Evolutionary conservation across 257 asterid species (phyloP).

Genomic region (Solanum chmielewskii): DNA sequence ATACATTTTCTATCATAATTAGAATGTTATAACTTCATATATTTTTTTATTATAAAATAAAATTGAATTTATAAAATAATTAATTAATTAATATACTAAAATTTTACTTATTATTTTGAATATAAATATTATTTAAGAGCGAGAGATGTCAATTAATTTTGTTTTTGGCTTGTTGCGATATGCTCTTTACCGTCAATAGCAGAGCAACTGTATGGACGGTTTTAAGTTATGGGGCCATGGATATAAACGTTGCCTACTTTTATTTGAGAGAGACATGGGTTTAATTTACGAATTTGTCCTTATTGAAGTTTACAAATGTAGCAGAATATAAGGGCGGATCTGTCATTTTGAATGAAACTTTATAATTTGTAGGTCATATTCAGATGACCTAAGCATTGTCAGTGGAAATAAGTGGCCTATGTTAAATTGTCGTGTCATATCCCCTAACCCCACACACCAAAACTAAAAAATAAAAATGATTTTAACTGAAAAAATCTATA

Average conservation of each 20-base stretch:
- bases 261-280: conserved; percentile 24
- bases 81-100: too few species aligned
- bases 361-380: neutral
- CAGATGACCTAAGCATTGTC: conserved; percentile 17
- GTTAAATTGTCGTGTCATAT: conserved; percentile 48
- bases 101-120: neutral
- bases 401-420: conserved; percentile 35
- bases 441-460: neutral
- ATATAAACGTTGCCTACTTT: conserved; percentile 41
- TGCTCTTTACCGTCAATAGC: conserved; percentile 18
- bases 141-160: neutral
- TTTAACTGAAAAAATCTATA: conserved; percentile 3
- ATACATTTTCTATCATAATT: too few species aligned
- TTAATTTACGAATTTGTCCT: conserved; percentile 19
- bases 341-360: neutral
- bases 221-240: conserved; percentile 21
- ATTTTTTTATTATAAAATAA: too few species aligned
- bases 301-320: neutral
- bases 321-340: neutral
- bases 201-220: conserved; percentile 19
- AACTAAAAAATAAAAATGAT: neutral
- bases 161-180: neutral
- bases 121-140: too few species aligned
- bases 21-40: too few species aligned
- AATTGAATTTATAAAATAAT: too few species aligned